Conservation (phyloP, 2,329 filamentous ascomycete genomes). For the Tolypocladium paradoxum region DNA sequence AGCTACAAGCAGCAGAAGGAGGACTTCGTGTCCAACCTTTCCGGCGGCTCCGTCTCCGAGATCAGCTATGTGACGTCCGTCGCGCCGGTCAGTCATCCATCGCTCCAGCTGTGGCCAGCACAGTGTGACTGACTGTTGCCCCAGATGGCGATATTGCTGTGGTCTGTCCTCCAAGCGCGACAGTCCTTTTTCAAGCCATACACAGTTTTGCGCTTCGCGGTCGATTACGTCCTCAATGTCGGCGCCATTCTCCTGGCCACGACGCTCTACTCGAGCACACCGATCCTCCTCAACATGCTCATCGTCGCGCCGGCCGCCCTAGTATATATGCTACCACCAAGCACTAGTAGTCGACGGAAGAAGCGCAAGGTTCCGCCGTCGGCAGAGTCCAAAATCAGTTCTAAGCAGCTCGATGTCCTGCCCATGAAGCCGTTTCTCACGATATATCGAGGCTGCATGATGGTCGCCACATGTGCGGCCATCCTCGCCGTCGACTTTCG, state of each 20-base stretch:
- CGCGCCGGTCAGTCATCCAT: constrained; percentile 55
- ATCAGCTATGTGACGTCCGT: constrained; percentile 80
- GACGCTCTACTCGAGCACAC: constrained; percentile 70
- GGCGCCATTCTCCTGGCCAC: constrained; percentile 71
- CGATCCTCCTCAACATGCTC: constrained; percentile 63
- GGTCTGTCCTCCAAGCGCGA: constrained; percentile 78
- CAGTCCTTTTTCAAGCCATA: constrained; percentile 76
- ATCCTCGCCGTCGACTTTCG: constrained; percentile 96
- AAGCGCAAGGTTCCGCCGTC: constrained; percentile 36
- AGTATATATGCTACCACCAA: constrained; percentile 42
- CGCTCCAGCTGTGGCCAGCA: background rate
- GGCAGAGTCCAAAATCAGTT: constrained; percentile 23
- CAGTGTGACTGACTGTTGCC: background rate
- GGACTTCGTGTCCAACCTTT: constrained; percentile 86
- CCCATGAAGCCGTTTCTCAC: constrained; percentile 89
- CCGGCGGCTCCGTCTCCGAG: constrained; percentile 72
- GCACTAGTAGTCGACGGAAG: constrained; percentile 24
- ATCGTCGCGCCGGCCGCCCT: constrained; percentile 61
- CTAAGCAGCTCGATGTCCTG: constrained; percentile 31
- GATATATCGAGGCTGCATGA: constrained; percentile 81
- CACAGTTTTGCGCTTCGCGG: constrained; percentile 51
- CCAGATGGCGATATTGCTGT: constrained; percentile 72
- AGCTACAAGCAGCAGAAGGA: constrained; percentile 89
- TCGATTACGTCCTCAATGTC: constrained; percentile 85
- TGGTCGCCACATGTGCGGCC: constrained; percentile 78